Percentiles rank a stretch among this genome's conserved stretches.
Conservation (phyloP, 129 eudicot species). For the Flaveria bidentis region DNA sequence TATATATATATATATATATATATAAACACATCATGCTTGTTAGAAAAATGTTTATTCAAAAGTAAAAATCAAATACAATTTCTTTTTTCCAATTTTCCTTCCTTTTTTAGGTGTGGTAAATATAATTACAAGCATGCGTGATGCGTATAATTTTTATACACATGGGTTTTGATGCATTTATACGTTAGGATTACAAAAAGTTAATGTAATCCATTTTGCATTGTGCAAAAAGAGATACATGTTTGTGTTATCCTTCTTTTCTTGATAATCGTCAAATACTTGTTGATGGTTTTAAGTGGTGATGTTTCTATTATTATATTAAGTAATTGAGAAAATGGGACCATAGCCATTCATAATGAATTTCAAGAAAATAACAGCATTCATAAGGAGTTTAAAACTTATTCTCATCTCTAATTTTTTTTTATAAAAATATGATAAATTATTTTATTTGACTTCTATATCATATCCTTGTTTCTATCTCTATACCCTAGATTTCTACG, state of each 20-base stretch:
- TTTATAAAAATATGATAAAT: no score
- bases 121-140: slow-evolving; percentile 41
- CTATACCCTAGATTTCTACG: no score
- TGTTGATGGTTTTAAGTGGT: neutral
- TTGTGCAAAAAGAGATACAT: slow-evolving; percentile 38
- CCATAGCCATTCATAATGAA: no score
- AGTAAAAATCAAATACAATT: neutral
- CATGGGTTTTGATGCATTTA: slow-evolving; percentile 38
- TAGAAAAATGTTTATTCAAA: neutral
- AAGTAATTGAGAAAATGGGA: neutral
- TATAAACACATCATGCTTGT: neutral
- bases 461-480: no score
- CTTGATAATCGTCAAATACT: slow-evolving; percentile 24
- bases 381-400: no score
- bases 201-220: slow-evolving; percentile 10
- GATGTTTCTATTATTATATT: neutral
- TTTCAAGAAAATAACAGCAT: no score
- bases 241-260: slow-evolving; percentile 31
- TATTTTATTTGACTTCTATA: no score
- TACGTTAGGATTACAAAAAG: slow-evolving; percentile 2
- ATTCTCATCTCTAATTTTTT: no score
- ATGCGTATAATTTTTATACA: slow-evolving; percentile 35
- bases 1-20: neutral
- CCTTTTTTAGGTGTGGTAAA: slow-evolving; percentile 20
- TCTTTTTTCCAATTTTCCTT: neutral